Percentiles rank a stretch among this genome's conserved stretches.
phyloP scores from a whole-genome alignment of 1,284 basidiomycete genomes.

The Puccinia polysora region DNA sequence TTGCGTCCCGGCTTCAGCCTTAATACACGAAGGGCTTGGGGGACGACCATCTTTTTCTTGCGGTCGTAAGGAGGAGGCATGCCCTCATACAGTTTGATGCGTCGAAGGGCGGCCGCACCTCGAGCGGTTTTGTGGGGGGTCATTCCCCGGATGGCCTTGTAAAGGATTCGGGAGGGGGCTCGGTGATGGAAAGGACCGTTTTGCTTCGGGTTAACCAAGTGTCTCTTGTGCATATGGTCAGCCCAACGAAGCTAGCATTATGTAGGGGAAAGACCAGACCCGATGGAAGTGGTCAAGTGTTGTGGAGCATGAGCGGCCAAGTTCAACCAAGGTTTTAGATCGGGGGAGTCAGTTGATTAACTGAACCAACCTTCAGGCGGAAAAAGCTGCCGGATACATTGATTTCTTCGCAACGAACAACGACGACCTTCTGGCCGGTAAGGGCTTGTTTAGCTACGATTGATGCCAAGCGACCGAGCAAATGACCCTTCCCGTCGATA shows the following conservation, averaged over 20 bases:
- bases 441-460: constrained; percentile 91
- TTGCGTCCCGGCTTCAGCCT: constrained; percentile 99
- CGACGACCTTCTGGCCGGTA: constrained; percentile 91
- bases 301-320: not conserved
- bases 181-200: constrained; percentile 99
- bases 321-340: not conserved
- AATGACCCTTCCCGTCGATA: constrained; percentile 99
- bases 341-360: not conserved
- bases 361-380: constrained; percentile 86
- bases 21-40: constrained; percentile 91
- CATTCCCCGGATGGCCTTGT: constrained; percentile 98
- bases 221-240: constrained; percentile 98
- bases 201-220: constrained; percentile 99
- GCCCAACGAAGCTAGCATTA: constrained; percentile 81
- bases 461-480: constrained; percentile 97
- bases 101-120: constrained; percentile 91
- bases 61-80: constrained; percentile 97
- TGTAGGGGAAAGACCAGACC: not conserved
- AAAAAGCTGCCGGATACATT: constrained; percentile 99
- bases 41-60: constrained; percentile 99
- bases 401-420: constrained; percentile 98
- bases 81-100: constrained; percentile 97
- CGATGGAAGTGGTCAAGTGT: not conserved
- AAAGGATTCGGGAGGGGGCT: constrained; percentile 97
- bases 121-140: constrained; percentile 91